Evolutionary conservation across 2,329 filamentous ascomycete species (phyloP).

Genomic region (Colletotrichum theobromicola): DNA sequence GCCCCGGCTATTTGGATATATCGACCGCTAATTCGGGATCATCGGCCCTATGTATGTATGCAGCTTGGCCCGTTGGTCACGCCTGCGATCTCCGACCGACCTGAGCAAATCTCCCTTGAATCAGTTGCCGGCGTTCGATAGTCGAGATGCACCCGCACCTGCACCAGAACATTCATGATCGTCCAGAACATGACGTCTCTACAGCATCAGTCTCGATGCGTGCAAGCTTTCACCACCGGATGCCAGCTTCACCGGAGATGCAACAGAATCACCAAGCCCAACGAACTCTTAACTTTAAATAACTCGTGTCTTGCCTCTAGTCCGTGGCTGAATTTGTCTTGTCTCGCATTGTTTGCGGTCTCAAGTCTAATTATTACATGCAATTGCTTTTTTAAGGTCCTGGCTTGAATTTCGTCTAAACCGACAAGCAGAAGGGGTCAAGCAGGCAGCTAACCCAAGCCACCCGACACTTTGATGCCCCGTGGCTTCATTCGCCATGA

Average conservation of each 20-base stretch:
- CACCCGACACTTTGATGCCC: not conserved
- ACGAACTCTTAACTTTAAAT: not conserved
- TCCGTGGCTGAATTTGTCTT: not conserved
- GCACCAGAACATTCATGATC: not conserved
- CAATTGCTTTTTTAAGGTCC: not conserved
- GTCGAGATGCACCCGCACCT: not conserved
- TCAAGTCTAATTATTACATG: not conserved
- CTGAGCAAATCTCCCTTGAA: not conserved
- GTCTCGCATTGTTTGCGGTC: not conserved
- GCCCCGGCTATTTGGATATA: not conserved
- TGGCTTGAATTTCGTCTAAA: not conserved
- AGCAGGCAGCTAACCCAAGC: not conserved
- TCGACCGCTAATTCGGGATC: not conserved
- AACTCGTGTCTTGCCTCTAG: not conserved
- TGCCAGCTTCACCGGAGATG: not conserved
- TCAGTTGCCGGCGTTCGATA: not conserved
- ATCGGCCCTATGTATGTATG: not conserved
- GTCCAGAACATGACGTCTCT: not conserved
- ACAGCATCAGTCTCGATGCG: not conserved
- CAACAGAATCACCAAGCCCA: not conserved
- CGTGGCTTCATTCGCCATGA: not conserved
- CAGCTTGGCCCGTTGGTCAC: not conserved
- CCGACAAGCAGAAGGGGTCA: not conserved
- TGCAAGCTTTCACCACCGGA: not conserved
- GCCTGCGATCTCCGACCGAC: not conserved